Evolutionary conservation across 371 early-diverging fungal species (phyloP), one percentile per base, ranked within the genome.

Genomic region (Mortierella sp.): DNA sequence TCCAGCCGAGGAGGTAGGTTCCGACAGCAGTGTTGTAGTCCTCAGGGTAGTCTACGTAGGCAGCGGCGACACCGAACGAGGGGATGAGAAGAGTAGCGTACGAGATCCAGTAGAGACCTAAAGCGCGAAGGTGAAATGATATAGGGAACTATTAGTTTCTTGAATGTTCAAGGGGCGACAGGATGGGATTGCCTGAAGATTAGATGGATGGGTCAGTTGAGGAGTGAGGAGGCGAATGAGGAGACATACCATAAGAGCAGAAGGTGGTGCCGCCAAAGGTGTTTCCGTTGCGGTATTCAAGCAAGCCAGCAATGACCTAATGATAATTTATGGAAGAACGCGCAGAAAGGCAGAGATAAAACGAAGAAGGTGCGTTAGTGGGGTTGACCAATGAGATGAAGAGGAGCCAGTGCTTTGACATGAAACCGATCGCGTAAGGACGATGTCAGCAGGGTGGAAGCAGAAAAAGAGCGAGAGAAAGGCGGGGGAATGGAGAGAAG

Each of bases 241-340:
- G 34, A 59, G 80, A 79, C 21, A 69, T 87, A 74, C 89, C 90
- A 74, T 88, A 90, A 26, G 88, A 88, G 21, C 88, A 82, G 46
- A 90, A 81, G 16, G 89, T 83, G 19, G 89, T 88, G 31, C 86
- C 90, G 16, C 80, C 78, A 70, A 88, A 90, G 16, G 87, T 90
- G 70, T 87, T 86, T 37, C 89, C 90, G 51, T 78, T 82, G 34
- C 83, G 78, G 57, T 81, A 85, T 51, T 87, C 86, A 53, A 90
- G 79, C 59, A 90, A 74, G 21, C 90, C 89, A 48, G 89, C 87
- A 55, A 89, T 74, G 73, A 89, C 69, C 86, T 85, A 71, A 37
- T 44, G 67, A 46, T 37, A 50, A n/a, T n/a, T 1, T 24, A 26
- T 9, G 11, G 73, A 34, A 31, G n/a, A 61, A 48, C 26, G 28